Percentiles rank a stretch among this genome's conserved stretches.
These are phyloP conservation scores for Mallotus repandus DNA, from an alignment of 441 rosid genomes.

Conservation along the genomic window DNA sequence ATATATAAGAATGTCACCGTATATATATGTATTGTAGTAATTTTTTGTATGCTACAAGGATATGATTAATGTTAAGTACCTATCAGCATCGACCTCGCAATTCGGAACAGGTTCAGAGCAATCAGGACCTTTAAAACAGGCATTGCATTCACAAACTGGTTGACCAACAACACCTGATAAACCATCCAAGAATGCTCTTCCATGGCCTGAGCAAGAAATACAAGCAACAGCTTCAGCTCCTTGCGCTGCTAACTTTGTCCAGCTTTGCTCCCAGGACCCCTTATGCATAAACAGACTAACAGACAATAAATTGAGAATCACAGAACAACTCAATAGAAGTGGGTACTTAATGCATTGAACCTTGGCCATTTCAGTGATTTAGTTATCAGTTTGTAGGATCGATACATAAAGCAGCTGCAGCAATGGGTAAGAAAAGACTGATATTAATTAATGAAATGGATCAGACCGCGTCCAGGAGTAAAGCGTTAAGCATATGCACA, in stretches of 20 bases:
- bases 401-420: no score
- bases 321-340: slow-evolving; percentile 4
- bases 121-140: slow-evolving; percentile 23
- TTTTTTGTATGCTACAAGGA: no score
- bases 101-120: slow-evolving; percentile 17
- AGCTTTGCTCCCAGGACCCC: neutral
- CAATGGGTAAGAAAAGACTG: neutral
- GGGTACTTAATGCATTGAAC: neutral
- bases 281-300: neutral
- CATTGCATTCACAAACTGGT: slow-evolving; percentile 26
- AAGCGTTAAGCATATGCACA: neutral
- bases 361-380: neutral
- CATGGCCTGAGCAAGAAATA: slow-evolving; percentile 27
- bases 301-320: slow-evolving; percentile 7
- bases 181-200: slow-evolving; percentile 26
- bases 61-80: slow-evolving; percentile 3
- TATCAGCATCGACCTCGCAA: slow-evolving; percentile 25
- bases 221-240: slow-evolving; percentile 25
- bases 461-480: neutral
- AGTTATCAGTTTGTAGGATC: neutral
- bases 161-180: neutral
- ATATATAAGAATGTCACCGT: no score
- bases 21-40: no score
- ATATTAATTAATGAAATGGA: neutral
- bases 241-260: slow-evolving; percentile 13